Evolutionary conservation across 2,329 filamentous ascomycete genomes (phyloP).

Genomic region (Akanthomyces muscarius): DNA sequence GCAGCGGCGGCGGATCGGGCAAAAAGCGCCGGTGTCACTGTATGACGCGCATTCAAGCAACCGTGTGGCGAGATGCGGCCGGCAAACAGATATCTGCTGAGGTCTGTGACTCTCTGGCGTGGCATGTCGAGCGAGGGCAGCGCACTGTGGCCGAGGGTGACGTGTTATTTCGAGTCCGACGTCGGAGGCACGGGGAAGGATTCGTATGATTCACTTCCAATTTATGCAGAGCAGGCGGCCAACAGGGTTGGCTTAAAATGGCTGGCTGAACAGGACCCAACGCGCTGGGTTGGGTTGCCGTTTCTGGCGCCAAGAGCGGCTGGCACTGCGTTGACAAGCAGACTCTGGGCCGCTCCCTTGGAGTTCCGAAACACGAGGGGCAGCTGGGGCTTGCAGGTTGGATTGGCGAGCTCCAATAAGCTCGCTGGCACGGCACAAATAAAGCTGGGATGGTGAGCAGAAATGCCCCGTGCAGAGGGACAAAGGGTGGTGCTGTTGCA

Average conservation of each 20-base stretch:
- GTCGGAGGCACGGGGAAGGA: background rate
- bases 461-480: background rate
- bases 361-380: conserved; percentile 13
- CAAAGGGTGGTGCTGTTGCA: conserved; percentile 5
- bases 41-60: conserved; percentile 32
- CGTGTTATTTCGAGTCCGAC: conserved; percentile 14
- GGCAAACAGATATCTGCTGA: conserved; percentile 47
- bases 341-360: background rate
- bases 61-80: conserved; percentile 41
- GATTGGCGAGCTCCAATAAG: conserved; percentile 8
- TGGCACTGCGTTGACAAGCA: conserved; percentile 1
- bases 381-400: conserved; percentile 10
- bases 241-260: background rate
- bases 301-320: background rate
- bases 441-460: background rate
- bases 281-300: conserved; percentile 8
- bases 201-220: background rate
- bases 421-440: background rate
- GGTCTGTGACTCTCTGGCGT: conserved; percentile 39
- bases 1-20: conserved; percentile 17
- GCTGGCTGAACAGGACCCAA: conserved; percentile 8
- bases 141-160: background rate
- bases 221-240: background rate
- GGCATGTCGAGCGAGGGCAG: conserved; percentile 34
- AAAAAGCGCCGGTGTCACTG: conserved; percentile 20